These are phyloP conservation scores for Macaranga tanarius DNA, from an alignment of 441 rosid species.

Conservation along the genomic window DNA sequence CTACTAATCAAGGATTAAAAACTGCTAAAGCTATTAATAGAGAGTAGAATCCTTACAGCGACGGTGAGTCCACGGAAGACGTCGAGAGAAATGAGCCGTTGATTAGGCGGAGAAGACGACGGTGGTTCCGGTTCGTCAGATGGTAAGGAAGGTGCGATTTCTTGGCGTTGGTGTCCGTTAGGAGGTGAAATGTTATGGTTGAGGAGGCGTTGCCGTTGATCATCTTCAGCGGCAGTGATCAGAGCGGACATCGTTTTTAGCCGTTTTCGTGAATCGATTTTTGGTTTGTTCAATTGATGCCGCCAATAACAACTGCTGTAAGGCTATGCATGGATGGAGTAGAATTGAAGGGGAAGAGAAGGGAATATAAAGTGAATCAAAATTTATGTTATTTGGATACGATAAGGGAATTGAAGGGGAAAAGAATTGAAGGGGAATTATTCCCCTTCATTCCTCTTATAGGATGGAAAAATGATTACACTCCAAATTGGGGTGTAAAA, in stretches of 20 bases:
- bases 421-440: no score
- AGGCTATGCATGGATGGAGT: no score
- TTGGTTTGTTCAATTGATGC: not conserved
- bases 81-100: conserved; percentile 54
- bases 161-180: conserved; percentile 20
- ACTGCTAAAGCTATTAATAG: not conserved
- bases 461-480: no score
- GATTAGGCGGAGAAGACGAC: conserved; percentile 25
- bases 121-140: conserved; percentile 25
- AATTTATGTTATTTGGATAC: no score
- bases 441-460: no score
- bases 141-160: conserved; percentile 31
- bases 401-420: no score
- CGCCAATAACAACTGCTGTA: no score
- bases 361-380: no score
- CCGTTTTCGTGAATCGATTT: no score
- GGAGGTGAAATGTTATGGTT: conserved; percentile 12
- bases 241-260: conserved; percentile 27
- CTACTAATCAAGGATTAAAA: not conserved
- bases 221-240: conserved; percentile 27
- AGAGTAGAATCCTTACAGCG: conserved; percentile 36
- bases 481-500: no score
- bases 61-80: conserved; percentile 65
- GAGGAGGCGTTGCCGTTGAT: conserved; percentile 33
- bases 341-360: no score